These are phyloP conservation scores for Corchorus capsularis DNA, from an alignment of 345 rosid species.

Conservation along the genomic window DNA sequence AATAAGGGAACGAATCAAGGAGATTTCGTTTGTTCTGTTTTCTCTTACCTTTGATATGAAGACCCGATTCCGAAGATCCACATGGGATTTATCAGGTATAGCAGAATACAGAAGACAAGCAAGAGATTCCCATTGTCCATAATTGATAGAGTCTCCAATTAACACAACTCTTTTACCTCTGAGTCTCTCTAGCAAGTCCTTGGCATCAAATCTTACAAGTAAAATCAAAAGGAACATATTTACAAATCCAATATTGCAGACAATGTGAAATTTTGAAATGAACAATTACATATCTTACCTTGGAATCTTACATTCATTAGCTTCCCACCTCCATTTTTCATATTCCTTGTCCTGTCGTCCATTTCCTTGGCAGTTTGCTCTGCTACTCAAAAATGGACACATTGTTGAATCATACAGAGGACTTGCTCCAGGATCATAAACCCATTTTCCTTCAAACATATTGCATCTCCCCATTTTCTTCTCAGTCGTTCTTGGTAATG, in stretches of 20 bases:
- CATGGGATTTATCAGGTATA: conserved; percentile 28
- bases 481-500: not conserved
- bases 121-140: conserved; percentile 65
- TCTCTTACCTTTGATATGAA: conserved; percentile 43
- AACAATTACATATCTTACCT: conserved; percentile 25
- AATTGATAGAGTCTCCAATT: conserved; percentile 58
- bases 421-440: conserved; percentile 36
- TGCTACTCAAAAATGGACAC: conserved; percentile 52
- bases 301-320: conserved; percentile 44
- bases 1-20: not conserved
- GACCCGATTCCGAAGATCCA: conserved; percentile 31
- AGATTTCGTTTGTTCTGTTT: no score
- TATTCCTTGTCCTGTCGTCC: conserved; percentile 53
- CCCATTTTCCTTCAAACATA: conserved; percentile 56
- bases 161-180: conserved; percentile 54
- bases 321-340: conserved; percentile 62
- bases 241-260: not conserved
- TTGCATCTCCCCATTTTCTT: conserved; percentile 30
- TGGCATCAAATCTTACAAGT: conserved; percentile 40
- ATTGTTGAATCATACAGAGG: conserved; percentile 32
- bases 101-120: conserved; percentile 55
- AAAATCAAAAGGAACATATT: conserved; percentile 9
- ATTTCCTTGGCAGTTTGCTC: conserved; percentile 50
- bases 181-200: conserved; percentile 47
- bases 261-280: not conserved